Base-by-base conservation (phyloP, 257 asterid species). In the Scutellaria galericulata region DNA sequence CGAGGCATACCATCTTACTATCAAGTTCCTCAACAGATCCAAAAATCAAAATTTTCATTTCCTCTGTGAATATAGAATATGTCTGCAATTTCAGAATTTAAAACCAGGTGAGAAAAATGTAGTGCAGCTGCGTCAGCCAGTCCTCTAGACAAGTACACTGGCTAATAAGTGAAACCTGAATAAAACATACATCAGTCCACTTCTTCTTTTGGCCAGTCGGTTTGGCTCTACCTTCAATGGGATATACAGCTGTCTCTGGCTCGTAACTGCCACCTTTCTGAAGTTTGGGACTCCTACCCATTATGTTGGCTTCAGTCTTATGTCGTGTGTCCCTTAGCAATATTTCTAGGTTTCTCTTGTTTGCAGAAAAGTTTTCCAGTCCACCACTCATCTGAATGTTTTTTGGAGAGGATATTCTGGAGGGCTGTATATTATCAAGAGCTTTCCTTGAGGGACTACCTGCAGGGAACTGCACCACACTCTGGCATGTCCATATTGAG, bases 131-230 rank as follows among this genome's bases (percentile, higher is more conserved):
- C 41, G 5, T 22, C 65, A 51, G 64, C 54, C 70, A 62, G 35
- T 24, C 45, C 45, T 64, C 41, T 60, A 9, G 46, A 66, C 67
- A 76, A 58, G 50, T 51, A 41, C 18, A 46, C 64, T 48, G 61
- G 60, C 37, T 71, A 70, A 68, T 39, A 41, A 73, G 78, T 69
- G 41, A 62, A 77, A 72, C 61, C 27, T 50, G 63, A 75, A 77
- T 73, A 70, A 76, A 66, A 67, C 90, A 70, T 88, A 92, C 98
- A 67, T 85, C 89, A 73, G 81, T 73, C 91, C 90, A 88, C 59
- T 77, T 83, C 78, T 80, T 81, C 77, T 72, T 72, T 70, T 60
- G 76, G 58, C 70, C 79, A 71, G 64, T 74, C 31, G 41, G 42
- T 68, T 66, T 71, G 66, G 76, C 74, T 68, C 81, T 64, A 69